Evolutionary conservation across 495 filamentous ascomycete genomes (phyloP), one percentile per base, ranked within the genome.

Genomic region (Lindgomyces ingoldianus): DNA sequence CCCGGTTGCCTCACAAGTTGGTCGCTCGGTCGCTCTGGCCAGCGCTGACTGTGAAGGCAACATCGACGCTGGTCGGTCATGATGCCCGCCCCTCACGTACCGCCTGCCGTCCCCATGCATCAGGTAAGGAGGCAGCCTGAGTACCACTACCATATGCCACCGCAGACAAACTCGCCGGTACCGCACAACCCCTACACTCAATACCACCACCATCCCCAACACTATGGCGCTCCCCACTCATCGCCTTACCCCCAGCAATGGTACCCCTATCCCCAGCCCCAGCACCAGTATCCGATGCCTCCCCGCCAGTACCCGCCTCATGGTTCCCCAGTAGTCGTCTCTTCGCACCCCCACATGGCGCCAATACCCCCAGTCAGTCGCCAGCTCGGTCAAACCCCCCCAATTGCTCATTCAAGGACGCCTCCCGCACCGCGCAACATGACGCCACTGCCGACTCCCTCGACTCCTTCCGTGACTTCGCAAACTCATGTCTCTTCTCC

Each of bases 321-420:
- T 30, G 47, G 62, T 50, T 72, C 69, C 22, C 76, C 76, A 8
- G 59, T 78, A 25, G 73, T 78, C 9, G 76, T 77, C 21, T 74
- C 70, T 25, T 75, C 74, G 18, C 69, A 75, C 39, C 74, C 71
- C 12, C 67, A 73, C 62, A 58, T 56, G 30, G 73, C 70, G 36
- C 57, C 68, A 24, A 60, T 70, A 54, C 53, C 72, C n/a, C 72
- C 69, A n/a, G 65, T 72, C 36, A 66, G 65, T 29, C 70, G 69
- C 47, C 57, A 48, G 21, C 42, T 60, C 8, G 67, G 53, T 0
- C 67, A 72, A 49, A 66, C 63, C n/a, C 71, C 71, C 27, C 61
- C 68, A 21, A 64, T 69, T 19, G 65, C 52, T 19, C 69, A 71
- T 44, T 67, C 67, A 27, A 24, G 52, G 6, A 66, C 67, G 8